These are phyloP conservation scores for Smithsoniella earleae DNA, from an alignment of 163 green algal species.

Conservation along the genomic window DNA sequence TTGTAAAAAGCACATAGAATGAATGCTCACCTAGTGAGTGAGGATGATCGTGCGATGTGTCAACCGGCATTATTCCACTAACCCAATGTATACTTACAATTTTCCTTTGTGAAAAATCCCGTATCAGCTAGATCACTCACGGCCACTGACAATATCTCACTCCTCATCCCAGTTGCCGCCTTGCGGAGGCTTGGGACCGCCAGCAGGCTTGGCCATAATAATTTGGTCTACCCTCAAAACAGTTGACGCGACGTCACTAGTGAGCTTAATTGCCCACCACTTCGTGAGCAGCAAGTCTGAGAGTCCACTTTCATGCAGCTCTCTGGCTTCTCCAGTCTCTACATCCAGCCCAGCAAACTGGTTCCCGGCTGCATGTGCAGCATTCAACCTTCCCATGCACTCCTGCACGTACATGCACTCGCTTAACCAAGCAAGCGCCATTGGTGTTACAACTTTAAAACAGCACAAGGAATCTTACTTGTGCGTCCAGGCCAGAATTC, in stretches of 20 bases:
- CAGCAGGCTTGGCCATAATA: slow-evolving; percentile 93
- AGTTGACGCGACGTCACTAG: slow-evolving; percentile 81
- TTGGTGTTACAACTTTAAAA: neutral
- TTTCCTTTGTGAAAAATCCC: too few species aligned
- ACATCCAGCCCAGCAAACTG: slow-evolving; percentile 64
- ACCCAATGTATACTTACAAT: too few species aligned
- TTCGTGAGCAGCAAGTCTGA: slow-evolving; percentile 74
- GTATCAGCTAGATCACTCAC: too few species aligned
- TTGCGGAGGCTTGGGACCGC: slow-evolving; percentile 66
- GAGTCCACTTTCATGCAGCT: slow-evolving; percentile 57
- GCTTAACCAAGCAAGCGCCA: neutral
- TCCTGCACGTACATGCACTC: slow-evolving; percentile 12
- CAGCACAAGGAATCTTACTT: neutral
- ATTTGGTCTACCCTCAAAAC: slow-evolving; percentile 97
- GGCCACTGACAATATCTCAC: neutral
- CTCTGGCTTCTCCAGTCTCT: slow-evolving; percentile 51
- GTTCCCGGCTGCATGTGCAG: slow-evolving; percentile 71
- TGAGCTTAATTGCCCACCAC: slow-evolving; percentile 90
- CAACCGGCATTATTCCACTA: too few species aligned
- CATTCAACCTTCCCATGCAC: slow-evolving; percentile 52
- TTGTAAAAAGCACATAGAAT: too few species aligned
- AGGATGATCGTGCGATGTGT: too few species aligned
- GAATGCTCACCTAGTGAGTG: too few species aligned
- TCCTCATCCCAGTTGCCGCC: slow-evolving; percentile 57
- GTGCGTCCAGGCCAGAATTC: slow-evolving; percentile 76